A percentile compares a stretch with the other conserved stretches of the same genome.
Conservation (phyloP, 768 basidiomycete genomes). For the Suillus alpinus region DNA sequence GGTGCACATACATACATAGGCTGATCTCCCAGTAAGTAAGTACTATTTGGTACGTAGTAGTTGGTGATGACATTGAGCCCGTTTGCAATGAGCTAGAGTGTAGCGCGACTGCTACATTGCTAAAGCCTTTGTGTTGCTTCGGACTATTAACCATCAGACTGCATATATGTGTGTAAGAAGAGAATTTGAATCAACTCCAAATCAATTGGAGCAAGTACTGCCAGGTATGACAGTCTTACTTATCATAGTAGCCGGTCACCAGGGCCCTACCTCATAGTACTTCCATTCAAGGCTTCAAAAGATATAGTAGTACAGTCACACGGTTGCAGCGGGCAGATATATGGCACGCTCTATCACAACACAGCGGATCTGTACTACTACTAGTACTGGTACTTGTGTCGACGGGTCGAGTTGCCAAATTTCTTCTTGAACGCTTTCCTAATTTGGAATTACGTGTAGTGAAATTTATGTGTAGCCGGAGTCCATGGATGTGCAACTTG, state of each 20-base stretch:
- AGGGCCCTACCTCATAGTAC: neutral
- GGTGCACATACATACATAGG: neutral
- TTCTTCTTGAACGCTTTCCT: neutral
- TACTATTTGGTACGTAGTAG: neutral
- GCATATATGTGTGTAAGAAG: neutral
- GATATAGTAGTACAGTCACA: neutral
- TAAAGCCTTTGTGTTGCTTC: neutral
- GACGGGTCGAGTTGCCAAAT: too few species aligned
- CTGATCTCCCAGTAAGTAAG: too few species aligned
- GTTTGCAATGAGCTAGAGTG: neutral
- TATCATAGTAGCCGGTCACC: too few species aligned
- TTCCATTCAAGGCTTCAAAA: too few species aligned
- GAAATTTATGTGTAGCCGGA: too few species aligned
- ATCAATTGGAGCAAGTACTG: too few species aligned
- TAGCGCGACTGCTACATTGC: neutral
- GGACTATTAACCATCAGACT: neutral
- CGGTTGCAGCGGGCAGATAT: neutral
- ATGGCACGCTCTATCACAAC: neutral
- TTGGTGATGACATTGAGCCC: neutral
- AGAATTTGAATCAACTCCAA: neutral
- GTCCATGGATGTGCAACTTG: too few species aligned
- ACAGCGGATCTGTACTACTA: neutral
- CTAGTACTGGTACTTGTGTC: neutral
- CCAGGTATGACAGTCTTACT: too few species aligned
- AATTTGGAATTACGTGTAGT: neutral